Conservation (phyloP, 106 monocot genomes). For the Gastrodia elata region DNA sequence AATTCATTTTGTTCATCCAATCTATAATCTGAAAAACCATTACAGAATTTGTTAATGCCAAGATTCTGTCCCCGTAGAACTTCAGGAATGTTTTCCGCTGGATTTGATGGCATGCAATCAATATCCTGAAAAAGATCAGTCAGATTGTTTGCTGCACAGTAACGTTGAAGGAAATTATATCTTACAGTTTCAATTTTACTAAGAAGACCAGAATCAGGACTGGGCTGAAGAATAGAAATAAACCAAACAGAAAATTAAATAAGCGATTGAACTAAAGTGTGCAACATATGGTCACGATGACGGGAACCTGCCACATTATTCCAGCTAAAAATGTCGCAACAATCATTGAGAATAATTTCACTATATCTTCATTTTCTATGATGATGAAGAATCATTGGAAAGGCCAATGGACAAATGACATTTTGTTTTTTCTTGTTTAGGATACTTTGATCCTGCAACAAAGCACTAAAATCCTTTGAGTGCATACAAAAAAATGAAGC, state of each 20-base stretch:
- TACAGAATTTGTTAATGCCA: conserved; percentile 35
- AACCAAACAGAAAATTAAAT: background rate
- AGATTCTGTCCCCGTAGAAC: conserved; percentile 50
- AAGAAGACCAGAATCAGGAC: background rate
- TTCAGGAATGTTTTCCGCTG: conserved; percentile 81
- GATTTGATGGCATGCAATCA: conserved; percentile 86
- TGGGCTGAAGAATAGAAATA: background rate
- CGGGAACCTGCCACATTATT: background rate
- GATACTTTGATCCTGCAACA: too few species aligned
- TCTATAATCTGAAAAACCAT: conserved; percentile 39
- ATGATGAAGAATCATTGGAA: too few species aligned
- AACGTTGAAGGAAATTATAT: background rate
- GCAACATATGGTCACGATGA: background rate
- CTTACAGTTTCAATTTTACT: background rate
- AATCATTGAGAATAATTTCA: too few species aligned
- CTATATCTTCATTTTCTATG: too few species aligned
- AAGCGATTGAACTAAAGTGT: background rate
- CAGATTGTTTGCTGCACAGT: background rate
- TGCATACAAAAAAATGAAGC: too few species aligned
- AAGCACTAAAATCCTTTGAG: too few species aligned
- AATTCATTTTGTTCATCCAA: conserved; percentile 47
- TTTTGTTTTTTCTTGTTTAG: too few species aligned
- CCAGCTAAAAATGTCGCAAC: too few species aligned
- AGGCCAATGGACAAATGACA: too few species aligned
- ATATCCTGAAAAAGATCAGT: conserved; percentile 53